Evolutionary conservation across 805 yeast species (phyloP), one percentile per base, ranked within the genome.

Genomic region (Nakazawaea ishiwadae): DNA sequence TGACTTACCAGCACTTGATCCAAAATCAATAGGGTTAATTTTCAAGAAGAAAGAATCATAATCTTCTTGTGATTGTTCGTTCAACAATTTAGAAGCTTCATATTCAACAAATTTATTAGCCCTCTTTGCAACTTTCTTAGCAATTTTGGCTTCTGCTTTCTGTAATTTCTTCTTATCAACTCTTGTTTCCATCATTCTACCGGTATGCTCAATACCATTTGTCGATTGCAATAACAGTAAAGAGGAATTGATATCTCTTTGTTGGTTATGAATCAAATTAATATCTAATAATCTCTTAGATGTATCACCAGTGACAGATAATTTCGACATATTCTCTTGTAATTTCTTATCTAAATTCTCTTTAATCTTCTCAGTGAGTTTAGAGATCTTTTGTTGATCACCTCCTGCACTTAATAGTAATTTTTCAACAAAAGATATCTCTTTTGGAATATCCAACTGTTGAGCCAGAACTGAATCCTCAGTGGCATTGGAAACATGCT

Each of bases 91-190:
- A 31, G 97, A 89, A n/a, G 96, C 96, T 64, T 93, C 96, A 59
- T 88, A 88, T 56, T 87, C 59, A 51, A 87, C 96, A 58, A 85
- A 84, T 58, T 81, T 78, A 60, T 86, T 86, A 36, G 66, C 66
- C 51, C 89, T 75, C 69, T 91, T 91, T 31, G 96, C 97, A 47
- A 93, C 91, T 67, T 93, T 93, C 58, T 95, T 91, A 17, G 96
- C 97, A 59, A 93, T 90, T 71, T 93, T 93, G 55, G 89, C 79
- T 69, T 93, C 99, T 44, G 96, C 99, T 63, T 91, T 93, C 59
- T 90, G 96, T 54, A 93, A 79, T 64, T 93, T 93, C 79, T 89
- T 90, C 72, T 84, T 84, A 62, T 93, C 99, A 32, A 93, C 99
- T 56, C 95, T 78, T 34, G 95, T 81, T 62, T 93, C 98, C 68